Conservation (phyloP, 129 eudicot genomes). For the Escallonia herrerae region DNA sequence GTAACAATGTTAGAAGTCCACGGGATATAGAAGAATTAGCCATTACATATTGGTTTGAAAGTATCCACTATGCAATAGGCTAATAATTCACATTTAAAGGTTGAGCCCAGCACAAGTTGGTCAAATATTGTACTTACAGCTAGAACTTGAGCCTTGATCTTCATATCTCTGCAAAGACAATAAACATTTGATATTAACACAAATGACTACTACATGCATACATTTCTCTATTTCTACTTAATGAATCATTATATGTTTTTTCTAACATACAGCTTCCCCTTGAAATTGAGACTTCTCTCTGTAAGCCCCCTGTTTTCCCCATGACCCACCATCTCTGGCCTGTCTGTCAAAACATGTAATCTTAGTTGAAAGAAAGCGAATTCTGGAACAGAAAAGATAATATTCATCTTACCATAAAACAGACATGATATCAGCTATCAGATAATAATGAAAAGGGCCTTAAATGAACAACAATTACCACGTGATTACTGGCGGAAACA, state of each 20-base stretch:
- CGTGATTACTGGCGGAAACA: too few relatives aligned
- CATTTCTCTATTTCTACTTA: not conserved
- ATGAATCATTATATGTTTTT: not conserved
- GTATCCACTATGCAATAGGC: not conserved
- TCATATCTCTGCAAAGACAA: conserved; percentile 30
- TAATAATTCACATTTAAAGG: not conserved
- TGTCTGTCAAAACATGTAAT: conserved; percentile 30
- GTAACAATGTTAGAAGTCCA: not conserved
- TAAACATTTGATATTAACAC: not conserved
- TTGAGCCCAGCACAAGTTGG: not conserved
- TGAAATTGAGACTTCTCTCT: conserved; percentile 14
- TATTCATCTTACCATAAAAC: too few relatives aligned
- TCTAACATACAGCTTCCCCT: conserved; percentile 21
- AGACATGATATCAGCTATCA: not conserved
- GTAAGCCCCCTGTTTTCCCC: conserved; percentile 13
- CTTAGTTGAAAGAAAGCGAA: not conserved
- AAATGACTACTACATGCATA: not conserved
- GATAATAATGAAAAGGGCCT: not conserved
- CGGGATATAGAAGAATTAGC: not conserved
- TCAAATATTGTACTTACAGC: conserved; percentile 23
- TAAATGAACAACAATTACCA: not conserved
- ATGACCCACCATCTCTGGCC: conserved; percentile 19
- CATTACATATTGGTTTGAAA: not conserved
- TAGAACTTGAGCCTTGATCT: conserved; percentile 25
- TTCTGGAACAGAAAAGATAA: too few relatives aligned